Evolutionary conservation across 306 rosid genomes (phyloP), one percentile per base, ranked within the genome.

Genomic region (Casuarina cunninghamiana): DNA sequence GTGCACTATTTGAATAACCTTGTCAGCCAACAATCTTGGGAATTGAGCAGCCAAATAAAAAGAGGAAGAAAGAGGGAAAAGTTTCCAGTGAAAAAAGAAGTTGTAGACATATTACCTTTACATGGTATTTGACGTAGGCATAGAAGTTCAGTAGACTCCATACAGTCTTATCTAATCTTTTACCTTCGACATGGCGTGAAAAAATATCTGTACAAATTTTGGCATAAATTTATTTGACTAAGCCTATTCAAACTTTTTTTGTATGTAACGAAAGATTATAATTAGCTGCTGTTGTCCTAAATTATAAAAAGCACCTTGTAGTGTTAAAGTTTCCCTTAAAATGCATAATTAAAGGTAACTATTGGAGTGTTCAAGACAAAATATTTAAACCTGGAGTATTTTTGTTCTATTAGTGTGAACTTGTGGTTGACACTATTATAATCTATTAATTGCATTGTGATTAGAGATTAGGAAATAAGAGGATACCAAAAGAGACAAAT

Each of bases 121-220:
- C 91, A 66, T 93, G 93, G 81, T 84, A 82, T 75, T 87, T 87
- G 51, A 93, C 93, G 67, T 78, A 89, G 77, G 96, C 84, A 82
- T 87, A 82, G 75, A 95, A 95, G 72, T 91, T 87, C 86, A 93
- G 62, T 79, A 91, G 87, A 86, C 91, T 88, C 97, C 97, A 95
- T 43, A 91, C 90, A 5, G 89, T 91, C 73, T 91, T 93, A 79
- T 93, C 94, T 63, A 91, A 88, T 75, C 88, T 87, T 76, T 87
- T 87, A 48, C 93, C 96, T 69, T 89, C 82, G 41, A 95, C 81
- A 60, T 93, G 93, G 71, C 73, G 83, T 48, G 90, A 70, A 45
- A 82, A 87, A 72, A 95, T 91, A 72, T 95, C 96, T 95, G 81
- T 71, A 68, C 70, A 74, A 60, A 60, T 72, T 78, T 37, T 78